Base-by-base conservation (phyloP, 345 rosid species). In the Aegle marmelos region DNA sequence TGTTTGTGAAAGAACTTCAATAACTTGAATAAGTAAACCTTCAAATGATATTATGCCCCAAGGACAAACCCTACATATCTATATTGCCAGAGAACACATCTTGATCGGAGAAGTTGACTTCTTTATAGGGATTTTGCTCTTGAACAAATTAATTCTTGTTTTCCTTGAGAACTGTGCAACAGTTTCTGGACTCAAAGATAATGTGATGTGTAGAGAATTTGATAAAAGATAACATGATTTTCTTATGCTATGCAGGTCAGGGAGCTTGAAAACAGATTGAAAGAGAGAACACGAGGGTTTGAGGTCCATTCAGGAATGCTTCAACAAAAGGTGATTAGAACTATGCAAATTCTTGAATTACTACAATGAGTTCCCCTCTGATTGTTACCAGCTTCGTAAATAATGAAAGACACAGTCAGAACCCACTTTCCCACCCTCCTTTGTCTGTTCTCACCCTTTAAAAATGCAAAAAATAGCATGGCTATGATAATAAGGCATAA, bases 261-360 rank as follows among this genome's bases (percentile, higher is more conserved):
- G 73, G 80, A 86, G 54, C 74, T 83, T 19, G 89, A 86, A 57
- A 78, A 70, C 77, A 78, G 60, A 50, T 39, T 81, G 83, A 83
- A 79, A 71, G 85, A 78, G 33, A 75, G 72, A 78, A 39, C 77
- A 57, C 68, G 41, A 33, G 84, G 80, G 62, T 77, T 64, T 54
- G 84, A 83, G 77, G 50, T 66, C 63, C 84, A 78, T 2, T 74
- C 87, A 8, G 74, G 62, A 72, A 80, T 36, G 41, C 82, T 86
- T 8, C 82, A 83, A 61, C 84, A 77, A 33, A 86, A 86, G 89
- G 89, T 86, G 56, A 53, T 69, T 22, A 50, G 17, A 50, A 54
- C 36, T 4, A 4, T 28, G 41, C 33, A 61, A 76, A 33, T 64
- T 22, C 16, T 73, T 66, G 53, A 69, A 64, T 63, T 36, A 27